Evolutionary conservation across 805 yeast genomes (phyloP), one percentile per base, ranked within the genome.

Genomic region (Yamadazyma sp.): DNA sequence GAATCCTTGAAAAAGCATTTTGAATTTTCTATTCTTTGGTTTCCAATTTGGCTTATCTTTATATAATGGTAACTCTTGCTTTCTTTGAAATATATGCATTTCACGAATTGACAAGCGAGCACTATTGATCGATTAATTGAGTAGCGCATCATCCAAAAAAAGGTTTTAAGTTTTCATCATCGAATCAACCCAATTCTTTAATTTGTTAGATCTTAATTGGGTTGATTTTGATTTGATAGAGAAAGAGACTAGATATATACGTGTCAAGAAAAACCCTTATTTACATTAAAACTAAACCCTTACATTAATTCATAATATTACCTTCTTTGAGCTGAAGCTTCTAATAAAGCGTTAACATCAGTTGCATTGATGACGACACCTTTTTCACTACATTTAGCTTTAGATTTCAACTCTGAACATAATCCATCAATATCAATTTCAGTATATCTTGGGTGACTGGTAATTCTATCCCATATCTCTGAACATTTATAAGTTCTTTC

Each of bases 391-490:
- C 98, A 93, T 62, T 87, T 88, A 8, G 98, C 98, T 72, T 91
- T 93, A 24, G 80, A 62, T 61, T 91, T 85, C 55, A 93, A 72
- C 63, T 93, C 98, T 28, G 65, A 56, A 71, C 98, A 93, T 56
- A 93, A 73, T 2, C 96, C 94, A 55, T 91, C 97, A 45, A 93
- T 89, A 58, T 93, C 98, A 35, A 93, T 70, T 40, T 89, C 96
- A 4, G 93, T 79, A 59, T 89, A 93, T 55, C 83, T 78, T 22
- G 98, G 98, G 69, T 93, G 98, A 15, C 93, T 62, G 2, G 96
- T 85, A 24, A 93, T 83, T 53, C 98, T 75, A 59, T 91, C 98
- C 98, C 98, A 93, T 11, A 91, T 82, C 48, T 88, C 96, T 0
- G 95, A 77, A 60, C 98, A 93, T 52, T 78, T 78, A 45, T 78